These are phyloP conservation scores for Monilinia vaccinii-corymbosi DNA, from an alignment of 2,329 filamentous ascomycete species.

Conservation along the genomic window DNA sequence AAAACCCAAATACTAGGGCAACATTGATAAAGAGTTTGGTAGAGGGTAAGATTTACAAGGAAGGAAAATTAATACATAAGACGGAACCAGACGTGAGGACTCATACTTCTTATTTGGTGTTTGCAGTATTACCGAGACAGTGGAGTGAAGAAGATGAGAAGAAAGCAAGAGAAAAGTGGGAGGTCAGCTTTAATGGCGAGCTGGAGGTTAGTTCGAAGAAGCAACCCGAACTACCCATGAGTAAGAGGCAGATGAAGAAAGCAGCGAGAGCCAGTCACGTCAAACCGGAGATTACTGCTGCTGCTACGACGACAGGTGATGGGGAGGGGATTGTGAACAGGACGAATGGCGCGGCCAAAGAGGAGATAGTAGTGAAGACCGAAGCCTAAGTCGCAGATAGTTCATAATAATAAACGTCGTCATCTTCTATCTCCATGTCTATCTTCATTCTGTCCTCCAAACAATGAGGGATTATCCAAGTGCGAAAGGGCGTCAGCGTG, in stretches of 20 bases:
- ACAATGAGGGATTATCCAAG: background rate
- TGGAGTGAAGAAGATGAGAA: constrained; percentile 81
- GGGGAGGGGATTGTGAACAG: background rate
- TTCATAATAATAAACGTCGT: background rate
- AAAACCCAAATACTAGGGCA: constrained; percentile 29
- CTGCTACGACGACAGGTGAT: background rate
- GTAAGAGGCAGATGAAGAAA: constrained; percentile 23
- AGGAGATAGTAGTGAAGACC: background rate
- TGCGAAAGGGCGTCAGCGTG: background rate
- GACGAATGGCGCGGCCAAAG: too few species aligned
- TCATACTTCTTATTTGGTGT: constrained; percentile 94
- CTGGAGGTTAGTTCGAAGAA: constrained; percentile 12
- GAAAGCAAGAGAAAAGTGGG: constrained; percentile 52
- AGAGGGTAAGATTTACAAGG: constrained; percentile 53
- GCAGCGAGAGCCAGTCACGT: constrained; percentile 14
- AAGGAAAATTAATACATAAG: constrained; percentile 70
- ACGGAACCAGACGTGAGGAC: constrained; percentile 86
- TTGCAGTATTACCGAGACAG: constrained; percentile 77
- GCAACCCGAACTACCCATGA: constrained; percentile 12
- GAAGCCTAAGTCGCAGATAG: background rate
- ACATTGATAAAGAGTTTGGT: constrained; percentile 28
- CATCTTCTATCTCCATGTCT: background rate
- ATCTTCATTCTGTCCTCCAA: background rate
- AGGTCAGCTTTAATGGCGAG: constrained; percentile 15
- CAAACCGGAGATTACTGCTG: background rate